A percentile compares a stretch with the other conserved stretches of the same genome.
These are phyloP conservation scores for Gloeopeniophorella convolvens DNA, from an alignment of 768 basidiomycete genomes.

Conservation along the genomic window DNA sequence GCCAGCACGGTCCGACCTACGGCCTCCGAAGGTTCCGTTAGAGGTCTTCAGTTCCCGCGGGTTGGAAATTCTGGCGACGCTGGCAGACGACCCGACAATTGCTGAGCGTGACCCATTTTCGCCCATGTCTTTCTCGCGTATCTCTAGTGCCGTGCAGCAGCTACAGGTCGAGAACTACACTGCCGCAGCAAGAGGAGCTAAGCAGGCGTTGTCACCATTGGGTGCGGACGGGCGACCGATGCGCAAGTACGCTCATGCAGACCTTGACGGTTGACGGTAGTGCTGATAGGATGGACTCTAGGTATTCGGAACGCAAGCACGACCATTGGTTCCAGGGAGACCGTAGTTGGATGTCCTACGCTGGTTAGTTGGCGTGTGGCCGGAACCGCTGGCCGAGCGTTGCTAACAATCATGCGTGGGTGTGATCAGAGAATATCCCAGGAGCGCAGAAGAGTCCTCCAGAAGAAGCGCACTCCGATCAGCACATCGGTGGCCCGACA, in stretches of 20 bases:
- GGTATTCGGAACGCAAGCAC: constrained; percentile 18
- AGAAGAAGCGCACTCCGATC: not conserved
- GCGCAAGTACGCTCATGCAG: constrained; percentile 10
- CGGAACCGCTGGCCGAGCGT: no score
- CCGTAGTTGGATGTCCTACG: constrained; percentile 15
- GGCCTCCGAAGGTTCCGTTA: constrained; percentile 2
- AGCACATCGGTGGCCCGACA: constrained; percentile 12
- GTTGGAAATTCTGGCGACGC: constrained; percentile 6
- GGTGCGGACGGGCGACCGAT: constrained; percentile 17
- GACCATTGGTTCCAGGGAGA: constrained; percentile 20
- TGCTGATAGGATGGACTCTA: not conserved
- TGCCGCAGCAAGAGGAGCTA: constrained; percentile 5
- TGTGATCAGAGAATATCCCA: constrained; percentile 8
- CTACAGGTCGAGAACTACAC: constrained; percentile 14
- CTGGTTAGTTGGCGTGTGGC: constrained; percentile 8
- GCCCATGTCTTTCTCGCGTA: constrained; percentile 17
- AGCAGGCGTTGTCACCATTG: constrained; percentile 8
- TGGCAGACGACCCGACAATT: constrained; percentile 7
- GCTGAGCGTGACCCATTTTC: constrained; percentile 12
- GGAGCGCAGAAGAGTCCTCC: not conserved
- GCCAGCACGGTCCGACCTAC: not conserved
- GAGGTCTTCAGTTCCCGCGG: constrained; percentile 1
- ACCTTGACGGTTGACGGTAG: not conserved
- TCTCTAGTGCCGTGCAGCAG: constrained; percentile 8
- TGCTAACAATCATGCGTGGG: no score